Evolutionary conservation across 306 rosid species (phyloP).

Genomic region (Sicyos baderoa): DNA sequence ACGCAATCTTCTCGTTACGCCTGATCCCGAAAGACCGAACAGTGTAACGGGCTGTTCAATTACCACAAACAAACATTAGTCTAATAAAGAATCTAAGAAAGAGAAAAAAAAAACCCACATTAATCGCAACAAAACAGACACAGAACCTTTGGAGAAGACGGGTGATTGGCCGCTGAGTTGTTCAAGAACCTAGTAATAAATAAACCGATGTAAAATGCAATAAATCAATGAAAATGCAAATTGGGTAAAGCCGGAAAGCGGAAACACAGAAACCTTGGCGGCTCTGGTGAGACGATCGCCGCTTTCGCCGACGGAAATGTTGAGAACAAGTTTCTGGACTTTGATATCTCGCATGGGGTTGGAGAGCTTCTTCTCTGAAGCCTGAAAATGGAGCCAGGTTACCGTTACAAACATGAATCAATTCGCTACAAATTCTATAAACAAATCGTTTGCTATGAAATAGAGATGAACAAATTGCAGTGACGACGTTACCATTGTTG

Average conservation of each 20-base stretch:
- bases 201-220: too few species aligned
- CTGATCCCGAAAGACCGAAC: too few species aligned
- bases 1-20: constrained; percentile 41
- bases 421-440: not conserved
- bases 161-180: constrained; percentile 34
- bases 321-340: constrained; percentile 71
- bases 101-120: too few species aligned
- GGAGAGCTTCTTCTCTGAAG: constrained; percentile 62
- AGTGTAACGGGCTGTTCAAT: not conserved
- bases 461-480: not conserved
- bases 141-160: constrained; percentile 25
- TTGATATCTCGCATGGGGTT: constrained; percentile 80
- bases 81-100: not conserved
- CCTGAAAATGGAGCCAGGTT: constrained; percentile 27
- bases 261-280: constrained; percentile 38
- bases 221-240: too few species aligned
- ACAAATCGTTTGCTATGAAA: not conserved
- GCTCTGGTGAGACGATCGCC: constrained; percentile 83
- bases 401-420: not conserved
- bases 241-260: not conserved
- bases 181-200: constrained; percentile 23
- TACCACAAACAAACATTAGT: not conserved
- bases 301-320: constrained; percentile 75
- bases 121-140: too few species aligned
- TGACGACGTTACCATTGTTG: not conserved